These are phyloP conservation scores for Senecio squalidus DNA, from an alignment of 140 eudicot species.

Conservation along the genomic window DNA sequence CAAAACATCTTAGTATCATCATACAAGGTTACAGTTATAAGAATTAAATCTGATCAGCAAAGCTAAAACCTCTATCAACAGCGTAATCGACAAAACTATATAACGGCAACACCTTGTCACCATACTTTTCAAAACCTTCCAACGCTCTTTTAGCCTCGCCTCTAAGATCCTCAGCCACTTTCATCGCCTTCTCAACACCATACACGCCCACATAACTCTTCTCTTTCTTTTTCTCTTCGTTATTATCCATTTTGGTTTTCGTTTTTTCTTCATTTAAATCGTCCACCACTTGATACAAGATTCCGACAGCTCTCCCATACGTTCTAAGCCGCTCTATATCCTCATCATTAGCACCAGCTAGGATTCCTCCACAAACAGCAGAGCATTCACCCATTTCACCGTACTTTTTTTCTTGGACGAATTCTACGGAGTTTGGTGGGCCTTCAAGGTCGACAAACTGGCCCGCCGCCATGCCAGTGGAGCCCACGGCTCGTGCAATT, in stretches of 20 bases:
- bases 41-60: constrained; percentile 40
- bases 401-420: constrained; percentile 79
- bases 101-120: constrained; percentile 75
- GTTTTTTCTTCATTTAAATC: constrained; percentile 53
- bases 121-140: constrained; percentile 76
- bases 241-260: constrained; percentile 7
- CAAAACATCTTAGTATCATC: too few species aligned
- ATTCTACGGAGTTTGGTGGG: constrained; percentile 66
- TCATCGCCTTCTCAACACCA: constrained; percentile 86
- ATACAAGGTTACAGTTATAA: constrained; percentile 2
- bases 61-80: constrained; percentile 75
- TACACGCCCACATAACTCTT: constrained; percentile 80
- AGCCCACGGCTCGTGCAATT: constrained; percentile 91
- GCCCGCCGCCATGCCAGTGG: constrained; percentile 99
- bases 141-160: constrained; percentile 68
- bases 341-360: constrained; percentile 77
- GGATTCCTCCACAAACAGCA: constrained; percentile 81
- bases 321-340: constrained; percentile 63
- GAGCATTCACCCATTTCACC: constrained; percentile 97
- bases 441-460: constrained; percentile 88
- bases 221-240: constrained; percentile 32
- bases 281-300: constrained; percentile 83
- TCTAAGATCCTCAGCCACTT: constrained; percentile 77
- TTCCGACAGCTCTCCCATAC: constrained; percentile 85
- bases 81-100: constrained; percentile 95